phyloP scores from a whole-genome alignment of 176 grass and related monocot genomes.

The Oryza brachyantha region DNA sequence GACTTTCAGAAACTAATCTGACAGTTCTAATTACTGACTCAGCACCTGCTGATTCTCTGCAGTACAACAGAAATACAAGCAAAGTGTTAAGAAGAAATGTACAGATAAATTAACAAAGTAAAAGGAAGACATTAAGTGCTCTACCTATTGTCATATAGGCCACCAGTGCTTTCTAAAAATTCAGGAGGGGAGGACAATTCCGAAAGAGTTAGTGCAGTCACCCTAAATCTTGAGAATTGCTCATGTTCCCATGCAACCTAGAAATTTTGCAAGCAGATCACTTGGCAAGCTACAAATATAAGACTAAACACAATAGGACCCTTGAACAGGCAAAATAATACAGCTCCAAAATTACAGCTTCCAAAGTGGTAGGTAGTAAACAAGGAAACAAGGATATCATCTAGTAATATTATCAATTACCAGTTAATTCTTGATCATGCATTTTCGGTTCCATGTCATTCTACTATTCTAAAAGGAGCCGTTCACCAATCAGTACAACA shows the following conservation, averaged over 20 bases:
- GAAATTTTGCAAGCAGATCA: conserved; percentile 32
- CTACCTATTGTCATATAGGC: conserved; percentile 77
- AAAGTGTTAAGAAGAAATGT: conserved; percentile 16
- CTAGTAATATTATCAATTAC: neutral
- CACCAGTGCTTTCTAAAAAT: conserved; percentile 85
- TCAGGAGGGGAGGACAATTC: conserved; percentile 78
- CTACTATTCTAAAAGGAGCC: neutral
- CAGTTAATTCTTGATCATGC: conserved; percentile 12
- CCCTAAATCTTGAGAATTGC: conserved; percentile 97
- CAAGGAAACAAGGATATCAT: conserved; percentile 20
- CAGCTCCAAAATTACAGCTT: conserved; percentile 12
- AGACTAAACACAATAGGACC: conserved; percentile 2
- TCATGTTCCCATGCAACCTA: conserved; percentile 99
- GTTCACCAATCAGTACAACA: neutral
- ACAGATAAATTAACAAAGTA: neutral
- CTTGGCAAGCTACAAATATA: neutral
- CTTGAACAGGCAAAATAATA: conserved; percentile 8
- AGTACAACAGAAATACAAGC: neutral
- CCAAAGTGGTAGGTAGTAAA: conserved; percentile 19
- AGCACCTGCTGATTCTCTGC: conserved; percentile 72
- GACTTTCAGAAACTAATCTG: conserved; percentile 86
- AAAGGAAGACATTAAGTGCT: conserved; percentile 8
- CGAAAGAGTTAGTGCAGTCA: conserved; percentile 91
- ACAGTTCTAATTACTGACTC: conserved; percentile 68
- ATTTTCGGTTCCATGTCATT: conserved; percentile 6